Conservation (phyloP, 1,139 yeast species). For the Protomyces pachydermus region DNA sequence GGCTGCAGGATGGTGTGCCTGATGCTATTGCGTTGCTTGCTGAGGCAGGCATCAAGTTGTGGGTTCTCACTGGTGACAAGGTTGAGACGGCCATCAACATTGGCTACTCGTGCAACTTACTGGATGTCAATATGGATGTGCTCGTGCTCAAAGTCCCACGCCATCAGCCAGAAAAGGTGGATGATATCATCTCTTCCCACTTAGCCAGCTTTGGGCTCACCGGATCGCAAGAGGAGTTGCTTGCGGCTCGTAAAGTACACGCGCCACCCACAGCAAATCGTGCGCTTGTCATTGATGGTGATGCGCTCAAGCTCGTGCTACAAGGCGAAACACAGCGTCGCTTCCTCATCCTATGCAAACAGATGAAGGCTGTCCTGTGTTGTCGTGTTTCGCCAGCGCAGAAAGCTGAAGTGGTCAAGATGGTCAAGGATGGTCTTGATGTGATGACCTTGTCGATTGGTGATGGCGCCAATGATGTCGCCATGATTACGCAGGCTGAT, state of each 20-base stretch:
- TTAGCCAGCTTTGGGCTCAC: slow-evolving; percentile 57
- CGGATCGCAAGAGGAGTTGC: slow-evolving; percentile 58
- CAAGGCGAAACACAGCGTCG: slow-evolving; percentile 55
- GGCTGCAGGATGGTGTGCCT: slow-evolving; percentile 94
- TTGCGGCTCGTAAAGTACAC: slow-evolving; percentile 63
- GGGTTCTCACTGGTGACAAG: slow-evolving; percentile 98
- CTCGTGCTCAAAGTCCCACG: slow-evolving; percentile 57
- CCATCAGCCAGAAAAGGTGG: slow-evolving; percentile 48
- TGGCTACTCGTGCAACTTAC: slow-evolving; percentile 89
- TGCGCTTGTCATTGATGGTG: slow-evolving; percentile 91
- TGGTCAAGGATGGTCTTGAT: slow-evolving; percentile 73
- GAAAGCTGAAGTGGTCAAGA: slow-evolving; percentile 88
- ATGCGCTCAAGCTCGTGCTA: slow-evolving; percentile 71
- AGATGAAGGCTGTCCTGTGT: slow-evolving; percentile 87
- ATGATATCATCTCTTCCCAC: slow-evolving; percentile 55
- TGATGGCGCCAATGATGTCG: slow-evolving; percentile 89
- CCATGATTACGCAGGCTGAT: slow-evolving; percentile 97
- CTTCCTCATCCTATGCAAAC: slow-evolving; percentile 80
- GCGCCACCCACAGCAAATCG: slow-evolving; percentile 68
- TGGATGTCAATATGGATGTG: slow-evolving; percentile 81
- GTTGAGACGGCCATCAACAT: slow-evolving; percentile 97
- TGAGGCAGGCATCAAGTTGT: slow-evolving; percentile 86
- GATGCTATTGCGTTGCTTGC: slow-evolving; percentile 79
- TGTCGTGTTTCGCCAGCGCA: slow-evolving; percentile 97
- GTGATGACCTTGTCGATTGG: slow-evolving; percentile 93